A percentile compares a stretch with the other conserved stretches of the same genome.
phyloP scores from a whole-genome alignment of 2,329 filamentous ascomycete species.

The Verticillium isaacii region DNA sequence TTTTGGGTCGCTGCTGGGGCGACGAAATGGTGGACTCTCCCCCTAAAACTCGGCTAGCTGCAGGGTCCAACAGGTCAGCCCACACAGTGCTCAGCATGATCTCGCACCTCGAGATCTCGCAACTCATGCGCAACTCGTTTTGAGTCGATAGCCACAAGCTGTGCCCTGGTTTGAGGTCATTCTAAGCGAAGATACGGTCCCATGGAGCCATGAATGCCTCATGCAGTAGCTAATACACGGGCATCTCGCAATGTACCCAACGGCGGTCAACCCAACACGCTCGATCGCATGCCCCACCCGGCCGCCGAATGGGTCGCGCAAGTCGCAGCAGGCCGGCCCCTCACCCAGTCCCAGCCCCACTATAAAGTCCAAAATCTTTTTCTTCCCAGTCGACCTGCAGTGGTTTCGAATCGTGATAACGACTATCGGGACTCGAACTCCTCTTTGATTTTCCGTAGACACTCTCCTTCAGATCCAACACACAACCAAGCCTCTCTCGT shows the following conservation, averaged over 20 bases:
- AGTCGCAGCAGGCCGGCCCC: not conserved
- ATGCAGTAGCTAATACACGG: no score
- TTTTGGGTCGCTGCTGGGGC: not conserved
- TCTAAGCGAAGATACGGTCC: no score
- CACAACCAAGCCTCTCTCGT: not conserved
- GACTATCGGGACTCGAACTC: not conserved
- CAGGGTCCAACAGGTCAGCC: not conserved
- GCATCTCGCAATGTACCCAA: not conserved
- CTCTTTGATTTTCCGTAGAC: not conserved
- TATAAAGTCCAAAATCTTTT: not conserved
- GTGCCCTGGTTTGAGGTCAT: no score
- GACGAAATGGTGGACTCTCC: not conserved
- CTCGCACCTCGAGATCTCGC: no score
- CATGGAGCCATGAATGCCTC: no score
- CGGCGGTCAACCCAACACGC: not conserved
- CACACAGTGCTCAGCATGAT: no score
- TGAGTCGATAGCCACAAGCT: no score
- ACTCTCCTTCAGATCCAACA: not conserved
- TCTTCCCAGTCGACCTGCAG: not conserved
- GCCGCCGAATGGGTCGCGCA: not conserved
- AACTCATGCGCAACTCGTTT: no score
- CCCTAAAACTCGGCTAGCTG: not conserved
- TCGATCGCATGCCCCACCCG: not conserved
- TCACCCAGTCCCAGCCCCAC: not conserved
- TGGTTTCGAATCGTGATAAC: not conserved